phyloP scores from a whole-genome alignment of 108 stramenopile species.

The Pseudonitzschia multiseries region DNA sequence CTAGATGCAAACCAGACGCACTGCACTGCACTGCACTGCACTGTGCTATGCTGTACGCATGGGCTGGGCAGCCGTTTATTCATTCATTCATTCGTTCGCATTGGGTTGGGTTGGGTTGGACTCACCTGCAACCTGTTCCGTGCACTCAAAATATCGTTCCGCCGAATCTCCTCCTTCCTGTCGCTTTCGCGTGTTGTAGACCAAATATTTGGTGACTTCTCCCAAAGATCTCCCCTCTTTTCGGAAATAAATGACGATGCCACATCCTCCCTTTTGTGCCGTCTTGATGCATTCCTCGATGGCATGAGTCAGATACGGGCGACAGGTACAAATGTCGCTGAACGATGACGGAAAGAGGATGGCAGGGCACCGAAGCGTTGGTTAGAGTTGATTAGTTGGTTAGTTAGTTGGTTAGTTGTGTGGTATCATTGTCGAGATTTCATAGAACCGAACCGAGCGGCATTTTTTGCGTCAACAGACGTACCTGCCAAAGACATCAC shows the following conservation, averaged over 20 bases:
- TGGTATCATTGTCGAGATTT: too few species aligned
- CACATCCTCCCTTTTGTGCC: conserved; percentile 92
- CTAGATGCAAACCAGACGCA: too few species aligned
- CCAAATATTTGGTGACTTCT: conserved; percentile 98
- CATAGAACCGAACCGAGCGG: too few species aligned
- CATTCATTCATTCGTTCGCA: background rate
- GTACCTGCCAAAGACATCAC: conserved; percentile 93
- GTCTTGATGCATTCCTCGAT: conserved; percentile 99
- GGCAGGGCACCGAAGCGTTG: too few species aligned
- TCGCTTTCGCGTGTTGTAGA: conserved; percentile 98
- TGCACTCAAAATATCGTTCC: conserved; percentile 96
- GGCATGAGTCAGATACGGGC: conserved; percentile 98
- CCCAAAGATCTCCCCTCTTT: conserved; percentile 97
- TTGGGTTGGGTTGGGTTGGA: background rate
- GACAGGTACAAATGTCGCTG: conserved; percentile 95
- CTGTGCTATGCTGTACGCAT: too few species aligned
- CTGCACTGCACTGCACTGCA: too few species aligned
- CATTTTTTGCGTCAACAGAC: too few species aligned
- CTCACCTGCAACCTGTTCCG: conserved; percentile 84
- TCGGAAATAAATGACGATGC: conserved; percentile 96
- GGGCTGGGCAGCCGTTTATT: too few species aligned
- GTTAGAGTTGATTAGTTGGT: too few species aligned
- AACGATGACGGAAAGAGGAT: background rate
- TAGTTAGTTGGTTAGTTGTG: too few species aligned
- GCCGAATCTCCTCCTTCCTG: conserved; percentile 96